A percentile compares a stretch with the other conserved stretches of the same genome.
phyloP scores from a whole-genome alignment of 805 yeast species.

The Saturnispora gosingensis region DNA sequence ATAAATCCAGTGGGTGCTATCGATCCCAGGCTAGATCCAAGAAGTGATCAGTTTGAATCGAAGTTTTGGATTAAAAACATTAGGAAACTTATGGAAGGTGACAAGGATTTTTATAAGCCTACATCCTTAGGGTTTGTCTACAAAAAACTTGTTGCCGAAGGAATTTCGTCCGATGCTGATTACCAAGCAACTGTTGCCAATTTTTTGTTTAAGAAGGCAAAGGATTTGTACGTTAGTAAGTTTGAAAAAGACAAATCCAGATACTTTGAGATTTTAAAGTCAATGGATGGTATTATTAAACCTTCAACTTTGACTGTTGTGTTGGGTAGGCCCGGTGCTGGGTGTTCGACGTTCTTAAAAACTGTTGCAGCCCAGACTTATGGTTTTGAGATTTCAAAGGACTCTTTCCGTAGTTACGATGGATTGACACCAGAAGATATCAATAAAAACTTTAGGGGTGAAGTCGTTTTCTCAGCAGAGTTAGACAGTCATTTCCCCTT shows the following conservation, averaged over 20 bases:
- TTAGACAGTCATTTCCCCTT: conserved; percentile 61
- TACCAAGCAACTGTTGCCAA: conserved; percentile 53
- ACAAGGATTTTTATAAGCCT: conserved; percentile 57
- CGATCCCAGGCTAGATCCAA: conserved; percentile 46
- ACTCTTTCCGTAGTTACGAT: conserved; percentile 41
- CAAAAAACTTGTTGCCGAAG: conserved; percentile 49
- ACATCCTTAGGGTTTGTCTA: conserved; percentile 53
- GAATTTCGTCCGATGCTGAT: conserved; percentile 60
- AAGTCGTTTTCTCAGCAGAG: conserved; percentile 65
- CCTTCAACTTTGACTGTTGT: conserved; percentile 66
- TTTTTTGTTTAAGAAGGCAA: conserved; percentile 28
- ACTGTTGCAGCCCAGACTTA: conserved; percentile 50
- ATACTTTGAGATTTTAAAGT: conserved; percentile 46
- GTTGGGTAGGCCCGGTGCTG: conserved; percentile 78
- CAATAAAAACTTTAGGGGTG: conserved; percentile 49
- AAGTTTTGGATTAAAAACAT: conserved; percentile 61
- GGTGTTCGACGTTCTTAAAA: conserved; percentile 60
- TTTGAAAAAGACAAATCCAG: conserved; percentile 25
- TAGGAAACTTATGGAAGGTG: conserved; percentile 41
- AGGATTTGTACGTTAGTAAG: conserved; percentile 20
- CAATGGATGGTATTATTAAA: conserved; percentile 53
- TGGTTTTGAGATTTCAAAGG: conserved; percentile 43
- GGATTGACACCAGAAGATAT: conserved; percentile 46
- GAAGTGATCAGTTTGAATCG: conserved; percentile 47
- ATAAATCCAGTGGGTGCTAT: conserved; percentile 28